phyloP scores from a whole-genome alignment of 208 protist species.

The Strigomonas culicis region DNA sequence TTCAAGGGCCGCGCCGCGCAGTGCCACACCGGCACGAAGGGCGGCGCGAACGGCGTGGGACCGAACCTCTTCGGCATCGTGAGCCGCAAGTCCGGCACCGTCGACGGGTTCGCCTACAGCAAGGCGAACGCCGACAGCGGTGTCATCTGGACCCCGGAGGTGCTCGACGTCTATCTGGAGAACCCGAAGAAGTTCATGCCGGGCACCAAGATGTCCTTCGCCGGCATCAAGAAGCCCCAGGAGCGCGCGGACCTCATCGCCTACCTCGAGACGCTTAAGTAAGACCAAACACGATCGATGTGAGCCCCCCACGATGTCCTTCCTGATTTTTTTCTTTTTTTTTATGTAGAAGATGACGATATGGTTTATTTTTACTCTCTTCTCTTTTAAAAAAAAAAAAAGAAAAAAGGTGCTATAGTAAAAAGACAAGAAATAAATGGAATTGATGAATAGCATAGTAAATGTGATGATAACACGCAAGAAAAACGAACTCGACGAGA shows the following conservation, averaged over 20 bases:
- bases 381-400: conserved; percentile 3
- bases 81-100: conserved; percentile 84
- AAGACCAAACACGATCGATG: conserved; percentile 5
- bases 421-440: neutral
- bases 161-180: conserved; percentile 94
- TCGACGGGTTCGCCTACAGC: conserved; percentile 93
- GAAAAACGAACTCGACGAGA: neutral
- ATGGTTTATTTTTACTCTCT: neutral
- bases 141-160: conserved; percentile 92
- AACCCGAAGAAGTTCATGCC: conserved; percentile 98
- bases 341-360: neutral
- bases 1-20: conserved; percentile 93
- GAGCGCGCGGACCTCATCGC: conserved; percentile 95
- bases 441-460: neutral
- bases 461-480: neutral
- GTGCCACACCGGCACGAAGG: conserved; percentile 90
- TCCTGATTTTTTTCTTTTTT: conserved; percentile 20
- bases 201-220: conserved; percentile 97
- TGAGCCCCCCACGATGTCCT: conserved; percentile 25
- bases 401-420: neutral
- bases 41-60: conserved; percentile 90
- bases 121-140: conserved; percentile 92
- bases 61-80: conserved; percentile 93
- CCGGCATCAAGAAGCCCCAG: conserved; percentile 92
- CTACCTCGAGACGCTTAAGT: conserved; percentile 86